Evolutionary conservation across 345 rosid species (phyloP), one percentile per base, ranked within the genome.

Genomic region (Dipteronia sinensis): DNA sequence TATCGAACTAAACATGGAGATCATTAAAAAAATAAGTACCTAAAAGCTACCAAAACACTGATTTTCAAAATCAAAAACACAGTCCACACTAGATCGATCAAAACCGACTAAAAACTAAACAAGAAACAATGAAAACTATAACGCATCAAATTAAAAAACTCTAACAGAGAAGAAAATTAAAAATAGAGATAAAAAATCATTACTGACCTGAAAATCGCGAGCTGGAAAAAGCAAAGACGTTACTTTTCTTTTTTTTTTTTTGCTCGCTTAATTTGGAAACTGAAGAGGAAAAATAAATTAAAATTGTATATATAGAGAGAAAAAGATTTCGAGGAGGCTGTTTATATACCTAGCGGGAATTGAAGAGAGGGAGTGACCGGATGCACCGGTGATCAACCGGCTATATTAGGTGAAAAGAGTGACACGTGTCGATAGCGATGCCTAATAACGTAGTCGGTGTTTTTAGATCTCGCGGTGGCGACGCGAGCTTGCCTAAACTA

Each of bases 341-440:
- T 31, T 77, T 86, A 73, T 85, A 84, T 88, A 80, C 71, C 85
- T 75, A 89, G 90, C 91, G 93, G 90, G 89, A 83, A 83, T 78
- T 73, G 77, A 72, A 56, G 76, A 20, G 76, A 53, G 12, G 78
- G 81, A 80, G 81, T 69, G 67, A 86, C 89, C 80, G 85, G 87
- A 85, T 76, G 82, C 82, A 77, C 66, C 71, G 49, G 89, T 81
- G 51, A 47, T 22, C 22, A 29, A 80, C 84, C 73, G 85, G 77
- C 76, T 61, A 20, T 70, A 13, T 27, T 59, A 10, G 75, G 83
- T 74, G 46, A 4, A 2, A 0, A 1, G 0, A 0, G 0, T 19
- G 74, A 82, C 88, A 83, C 84, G 87, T 82, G 88, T 81, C 83
- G 1, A n/a, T 3, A 22, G 25, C 22, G 4, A 58, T 34, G 64